phyloP scores from a whole-genome alignment of 106 monocot species.

The Dendrobium chrysotoxum region DNA sequence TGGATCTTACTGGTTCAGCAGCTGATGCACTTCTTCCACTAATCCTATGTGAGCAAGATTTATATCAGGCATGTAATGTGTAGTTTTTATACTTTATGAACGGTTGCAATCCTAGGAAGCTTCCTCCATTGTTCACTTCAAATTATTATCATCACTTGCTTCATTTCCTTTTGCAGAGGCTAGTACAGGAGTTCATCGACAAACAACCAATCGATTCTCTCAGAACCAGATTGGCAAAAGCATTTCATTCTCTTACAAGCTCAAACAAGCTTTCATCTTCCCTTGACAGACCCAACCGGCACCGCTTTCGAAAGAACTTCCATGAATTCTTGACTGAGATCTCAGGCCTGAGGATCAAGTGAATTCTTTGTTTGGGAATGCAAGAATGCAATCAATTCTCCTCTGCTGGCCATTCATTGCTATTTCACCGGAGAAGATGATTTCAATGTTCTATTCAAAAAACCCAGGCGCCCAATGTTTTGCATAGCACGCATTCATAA shows the following conservation, averaged over 20 bases:
- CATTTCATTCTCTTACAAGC: conserved; percentile 61
- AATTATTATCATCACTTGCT: neutral
- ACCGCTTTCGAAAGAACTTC: conserved; percentile 78
- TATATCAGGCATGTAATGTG: conserved; percentile 66
- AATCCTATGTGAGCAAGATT: conserved; percentile 75
- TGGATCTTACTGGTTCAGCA: conserved; percentile 68
- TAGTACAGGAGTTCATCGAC: conserved; percentile 60
- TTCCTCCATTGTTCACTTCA: neutral
- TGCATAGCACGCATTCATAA: too few relatives aligned
- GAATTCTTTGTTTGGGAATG: neutral
- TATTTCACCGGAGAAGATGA: too few relatives aligned
- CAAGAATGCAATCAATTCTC: neutral
- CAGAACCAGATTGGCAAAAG: conserved; percentile 47
- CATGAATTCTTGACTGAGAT: conserved; percentile 55
- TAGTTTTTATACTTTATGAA: neutral
- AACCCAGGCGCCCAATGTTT: too few relatives aligned
- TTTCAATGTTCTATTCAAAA: too few relatives aligned
- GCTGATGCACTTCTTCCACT: conserved; percentile 93
- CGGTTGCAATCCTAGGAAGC: neutral
- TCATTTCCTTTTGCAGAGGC: conserved; percentile 36
- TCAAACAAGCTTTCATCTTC: conserved; percentile 68
- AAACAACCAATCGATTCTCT: conserved; percentile 38
- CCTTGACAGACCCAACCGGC: conserved; percentile 65
- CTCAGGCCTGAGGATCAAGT: conserved; percentile 70
- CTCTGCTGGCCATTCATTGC: too few relatives aligned